Base-by-base conservation (phyloP, 805 yeast species). In the Sugiyamaella marilandica region DNA sequence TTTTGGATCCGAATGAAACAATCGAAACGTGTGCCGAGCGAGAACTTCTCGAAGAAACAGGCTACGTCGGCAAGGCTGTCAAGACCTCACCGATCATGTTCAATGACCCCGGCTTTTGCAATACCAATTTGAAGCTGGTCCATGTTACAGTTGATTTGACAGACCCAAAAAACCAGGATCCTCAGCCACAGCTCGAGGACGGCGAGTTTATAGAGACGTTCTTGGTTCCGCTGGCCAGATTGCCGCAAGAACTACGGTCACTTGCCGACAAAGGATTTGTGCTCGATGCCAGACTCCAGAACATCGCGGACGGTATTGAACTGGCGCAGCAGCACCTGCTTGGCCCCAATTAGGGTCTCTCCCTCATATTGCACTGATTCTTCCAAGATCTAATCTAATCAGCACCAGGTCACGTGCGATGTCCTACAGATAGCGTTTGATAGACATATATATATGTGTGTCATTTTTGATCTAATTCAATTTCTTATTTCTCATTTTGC, bases 181-280 rank as follows among this genome's bases (percentile, higher is more conserved):
- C 97, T 0, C 65, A 72, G 52, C 80, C 95, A 1, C 76, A 85
- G 57, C 74, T 94, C 56, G 97, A 94, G 70, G 97, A 89, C 5
- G 85, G 83, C 55, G 99, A 92, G 71, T 92, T 86, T 66, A 94
- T 92, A 49, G 97, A 90, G 62, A 83, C 88, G n/a, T 87, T 92
- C 65, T 74, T 81, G 2, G 63, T 70, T 32, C 89, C 91, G 11
- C 68, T 90, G 58, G 68, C 70, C 13, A 67, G 74, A 14, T 76
- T 92, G 45, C 81, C 84, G 5, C 76, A 74, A 24, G 77, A 73
- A 26, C 66, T 92, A 65, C 70, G 69, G 8, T 65, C 72, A 29
- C 68, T 90, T 16, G 78, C 74, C 24, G 60, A 67, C 1, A 77
- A 87, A 67, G 96, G 96, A 0, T 88, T 81, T 66, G 78, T 78